Evolutionary conservation across 768 basidiomycete genomes (phyloP), one percentile per base, ranked within the genome.

Genomic region (Clavulina sp.): DNA sequence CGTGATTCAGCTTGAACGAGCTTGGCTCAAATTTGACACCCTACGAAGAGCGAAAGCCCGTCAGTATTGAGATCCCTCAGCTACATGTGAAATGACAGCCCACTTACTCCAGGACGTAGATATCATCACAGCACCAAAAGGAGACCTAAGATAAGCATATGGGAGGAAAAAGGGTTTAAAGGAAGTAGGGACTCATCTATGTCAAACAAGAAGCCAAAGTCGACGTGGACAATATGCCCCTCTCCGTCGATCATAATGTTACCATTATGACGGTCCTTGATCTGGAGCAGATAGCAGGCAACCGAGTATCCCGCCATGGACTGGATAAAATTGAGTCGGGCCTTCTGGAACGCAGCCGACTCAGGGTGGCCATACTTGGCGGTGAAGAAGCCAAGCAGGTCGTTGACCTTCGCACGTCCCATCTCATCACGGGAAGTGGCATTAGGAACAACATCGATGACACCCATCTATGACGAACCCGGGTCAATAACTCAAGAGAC

Each of bases 161-260:
- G 24, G 43, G 24, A 46, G 9, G 13, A 13, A 13, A 9, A 24
- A 46, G 26, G 26, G 9, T 28, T 18, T 49, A 30, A 54, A 41
- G 48, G n/a, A n/a, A n/a, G n/a, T n/a, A n/a, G 57, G 24, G 32
- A 87, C 88, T 81, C 65, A 91, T 91, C 93, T 79, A 99, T 99
- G 64, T 99, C 93, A 59, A 95, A 95, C 49, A 95, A 65, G 68
- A 95, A 95, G 0, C 91, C 91, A 59, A 95, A 92, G 66, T 95
- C 87, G 91, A 99, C 77, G 63, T 99, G 95, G 3, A 96, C 76
- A 53, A 99, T 93, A 62, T 96, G 92, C 0, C 95, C 95, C 54
- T 92, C 86, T 2, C 84, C 89, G 62, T 97, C 95, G 54, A 99
- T 92, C 93, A 99, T 96, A 62, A 99, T 97, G 63, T 99, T 99